Evolutionary conservation across 2,329 filamentous ascomycete species (phyloP).

Genomic region (Cladosporium sp.): DNA sequence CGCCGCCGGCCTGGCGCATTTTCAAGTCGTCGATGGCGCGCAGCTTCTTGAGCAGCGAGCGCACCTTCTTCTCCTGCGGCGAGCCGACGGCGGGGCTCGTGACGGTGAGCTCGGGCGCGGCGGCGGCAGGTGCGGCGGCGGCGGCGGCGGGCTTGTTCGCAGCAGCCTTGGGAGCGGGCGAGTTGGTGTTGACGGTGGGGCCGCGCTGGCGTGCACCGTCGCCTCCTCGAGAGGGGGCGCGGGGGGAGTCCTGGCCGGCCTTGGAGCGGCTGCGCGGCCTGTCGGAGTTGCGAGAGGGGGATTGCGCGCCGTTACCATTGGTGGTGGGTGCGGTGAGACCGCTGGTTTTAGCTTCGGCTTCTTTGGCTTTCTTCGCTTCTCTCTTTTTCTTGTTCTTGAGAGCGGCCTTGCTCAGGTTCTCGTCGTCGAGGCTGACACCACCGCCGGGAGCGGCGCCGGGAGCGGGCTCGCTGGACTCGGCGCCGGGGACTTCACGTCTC

Average conservation of each 20-base stretch:
- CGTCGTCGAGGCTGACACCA: slow-evolving; percentile 65
- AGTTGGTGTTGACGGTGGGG: slow-evolving; percentile 34
- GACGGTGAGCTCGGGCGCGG: slow-evolving; percentile 47
- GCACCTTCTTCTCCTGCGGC: slow-evolving; percentile 90
- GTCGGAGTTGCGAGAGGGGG: slow-evolving; percentile 20
- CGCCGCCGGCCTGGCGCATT: slow-evolving; percentile 89
- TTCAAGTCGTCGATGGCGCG: slow-evolving; percentile 96
- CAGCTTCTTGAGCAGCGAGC: slow-evolving; percentile 93
- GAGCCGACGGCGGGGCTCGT: slow-evolving; percentile 55
- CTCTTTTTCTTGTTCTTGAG: slow-evolving; percentile 99
- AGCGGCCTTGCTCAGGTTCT: slow-evolving; percentile 75
- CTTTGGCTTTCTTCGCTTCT: slow-evolving; percentile 85
- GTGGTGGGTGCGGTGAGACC: slow-evolving; percentile 42
- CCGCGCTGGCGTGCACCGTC: slow-evolving; percentile 24
- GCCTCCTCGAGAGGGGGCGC: slow-evolving; percentile 23
- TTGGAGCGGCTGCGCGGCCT: slow-evolving; percentile 32
- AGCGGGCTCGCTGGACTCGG: slow-evolving; percentile 61
- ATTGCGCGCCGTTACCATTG: slow-evolving; percentile 35
- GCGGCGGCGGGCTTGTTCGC: slow-evolving; percentile 10
- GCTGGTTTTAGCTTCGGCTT: slow-evolving; percentile 60
- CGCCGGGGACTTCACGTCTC: slow-evolving; percentile 80
- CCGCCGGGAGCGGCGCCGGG: slow-evolving; percentile 67
- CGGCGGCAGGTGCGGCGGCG: slow-evolving; percentile 14
- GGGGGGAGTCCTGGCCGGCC: slow-evolving; percentile 23
- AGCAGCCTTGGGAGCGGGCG: slow-evolving; percentile 26